A percentile compares a stretch with the other conserved stretches of the same genome.
Evolutionary conservation across 2,329 filamentous ascomycete genomes (phyloP).

Genomic region (Claviceps sp.): DNA sequence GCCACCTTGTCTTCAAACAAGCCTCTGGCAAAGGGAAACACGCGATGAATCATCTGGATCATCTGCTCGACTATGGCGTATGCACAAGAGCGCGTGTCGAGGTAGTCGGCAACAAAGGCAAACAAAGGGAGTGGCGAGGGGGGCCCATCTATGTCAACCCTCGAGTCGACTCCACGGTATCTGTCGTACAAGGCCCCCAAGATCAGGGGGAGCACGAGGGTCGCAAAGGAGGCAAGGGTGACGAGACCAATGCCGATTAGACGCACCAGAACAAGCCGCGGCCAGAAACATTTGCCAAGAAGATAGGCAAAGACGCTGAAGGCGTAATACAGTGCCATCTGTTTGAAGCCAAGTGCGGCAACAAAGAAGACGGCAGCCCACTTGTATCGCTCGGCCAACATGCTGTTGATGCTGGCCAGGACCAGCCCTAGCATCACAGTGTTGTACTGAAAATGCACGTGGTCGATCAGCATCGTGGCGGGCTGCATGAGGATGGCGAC

Average conservation of each 20-base stretch:
- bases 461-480: slow-evolving; percentile 78
- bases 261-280: slow-evolving; percentile 51
- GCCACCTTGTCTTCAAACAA: slow-evolving; percentile 98
- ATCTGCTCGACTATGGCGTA: slow-evolving; percentile 68
- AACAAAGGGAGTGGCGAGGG: slow-evolving; percentile 51
- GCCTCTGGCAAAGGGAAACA: slow-evolving; percentile 92
- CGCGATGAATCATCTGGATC: slow-evolving; percentile 73
- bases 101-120: slow-evolving; percentile 39
- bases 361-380: slow-evolving; percentile 95
- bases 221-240: slow-evolving; percentile 58
- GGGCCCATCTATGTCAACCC: slow-evolving; percentile 41
- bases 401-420: slow-evolving; percentile 74
- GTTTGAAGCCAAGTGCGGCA: slow-evolving; percentile 87
- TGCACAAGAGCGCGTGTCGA: slow-evolving; percentile 53
- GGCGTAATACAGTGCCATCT: slow-evolving; percentile 97
- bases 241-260: slow-evolving; percentile 63
- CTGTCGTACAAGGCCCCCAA: slow-evolving; percentile 57
- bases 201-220: slow-evolving; percentile 64
- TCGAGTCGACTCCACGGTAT: slow-evolving; percentile 46
- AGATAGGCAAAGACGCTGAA: slow-evolving; percentile 87
- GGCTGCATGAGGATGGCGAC: slow-evolving; percentile 89
- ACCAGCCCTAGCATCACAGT: slow-evolving; percentile 94
- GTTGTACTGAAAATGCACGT: slow-evolving; percentile 96
- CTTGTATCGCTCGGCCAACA: slow-evolving; percentile 69
- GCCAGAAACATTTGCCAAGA: slow-evolving; percentile 72